Percentiles rank a stretch among this genome's conserved stretches.
Evolutionary conservation across 2,329 filamentous ascomycete species (phyloP).

Genomic region (Beauveria sp.): DNA sequence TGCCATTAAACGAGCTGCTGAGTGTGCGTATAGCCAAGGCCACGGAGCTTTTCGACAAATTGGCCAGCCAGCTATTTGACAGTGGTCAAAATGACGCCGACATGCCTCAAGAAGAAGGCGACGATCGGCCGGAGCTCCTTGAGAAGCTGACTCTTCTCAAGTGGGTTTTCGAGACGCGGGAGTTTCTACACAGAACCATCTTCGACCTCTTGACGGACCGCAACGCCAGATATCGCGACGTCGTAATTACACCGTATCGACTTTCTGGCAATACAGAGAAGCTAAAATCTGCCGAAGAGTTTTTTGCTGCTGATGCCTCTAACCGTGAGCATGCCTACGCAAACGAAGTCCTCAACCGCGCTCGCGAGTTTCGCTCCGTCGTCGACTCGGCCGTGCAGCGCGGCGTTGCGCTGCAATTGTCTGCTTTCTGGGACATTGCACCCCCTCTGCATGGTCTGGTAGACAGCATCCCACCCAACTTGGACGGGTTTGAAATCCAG

Average conservation of each 20-base stretch:
- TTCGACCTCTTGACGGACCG: constrained; percentile 80
- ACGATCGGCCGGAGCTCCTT: constrained; percentile 86
- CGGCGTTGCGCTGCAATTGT: constrained; percentile 85
- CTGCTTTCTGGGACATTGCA: constrained; percentile 96
- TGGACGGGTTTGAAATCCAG: constrained; percentile 58
- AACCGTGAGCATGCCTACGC: constrained; percentile 66
- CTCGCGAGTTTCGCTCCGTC: constrained; percentile 67
- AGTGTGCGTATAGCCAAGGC: constrained; percentile 67
- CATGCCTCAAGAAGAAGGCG: constrained; percentile 86
- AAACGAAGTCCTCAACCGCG: constrained; percentile 62
- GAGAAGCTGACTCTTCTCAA: constrained; percentile 93
- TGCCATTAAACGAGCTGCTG: constrained; percentile 73
- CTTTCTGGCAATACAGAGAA: constrained; percentile 72
- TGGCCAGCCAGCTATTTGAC: constrained; percentile 64
- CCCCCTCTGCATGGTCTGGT: constrained; percentile 71
- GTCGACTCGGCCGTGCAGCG: constrained; percentile 79
- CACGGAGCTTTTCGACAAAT: constrained; percentile 67
- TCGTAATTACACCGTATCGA: constrained; percentile 74
- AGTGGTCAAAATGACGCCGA: constrained; percentile 61
- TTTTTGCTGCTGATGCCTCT: constrained; percentile 72
- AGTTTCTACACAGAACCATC: constrained; percentile 74
- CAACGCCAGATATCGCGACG: constrained; percentile 76
- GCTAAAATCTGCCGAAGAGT: constrained; percentile 66
- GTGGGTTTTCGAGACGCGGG: constrained; percentile 94
- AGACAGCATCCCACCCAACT: constrained; percentile 63